Conservation (phyloP, 176 grass and related monocot genomes). For the Aegilops speltoides region DNA sequence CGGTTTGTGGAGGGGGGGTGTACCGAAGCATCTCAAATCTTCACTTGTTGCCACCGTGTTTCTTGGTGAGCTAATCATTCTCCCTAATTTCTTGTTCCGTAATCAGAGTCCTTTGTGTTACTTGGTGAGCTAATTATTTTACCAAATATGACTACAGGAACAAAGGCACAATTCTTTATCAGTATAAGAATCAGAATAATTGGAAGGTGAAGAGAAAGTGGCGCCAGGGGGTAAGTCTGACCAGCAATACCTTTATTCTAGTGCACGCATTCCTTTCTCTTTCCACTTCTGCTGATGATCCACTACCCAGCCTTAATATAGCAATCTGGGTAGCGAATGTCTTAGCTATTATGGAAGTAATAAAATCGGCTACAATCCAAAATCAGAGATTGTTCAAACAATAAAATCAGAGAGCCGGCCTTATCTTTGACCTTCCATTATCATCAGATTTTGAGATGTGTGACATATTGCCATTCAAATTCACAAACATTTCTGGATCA, state of each 20-base stretch:
- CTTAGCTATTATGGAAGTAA: not conserved
- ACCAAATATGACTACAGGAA: not conserved
- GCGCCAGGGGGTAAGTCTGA: not conserved
- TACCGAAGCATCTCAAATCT: too few relatives aligned
- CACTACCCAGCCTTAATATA: not conserved
- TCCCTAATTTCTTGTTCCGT: not conserved
- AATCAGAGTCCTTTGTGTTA: not conserved
- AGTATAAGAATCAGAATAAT: not conserved
- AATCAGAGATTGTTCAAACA: too few relatives aligned
- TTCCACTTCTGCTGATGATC: not conserved
- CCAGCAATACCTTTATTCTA: not conserved
- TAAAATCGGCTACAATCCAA: not conserved
- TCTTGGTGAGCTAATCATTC: not conserved
- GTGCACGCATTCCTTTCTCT: not conserved
- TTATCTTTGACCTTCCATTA: not conserved
- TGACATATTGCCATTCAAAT: not conserved
- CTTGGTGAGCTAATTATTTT: not conserved
- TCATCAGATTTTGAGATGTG: not conserved
- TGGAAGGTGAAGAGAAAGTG: conserved; percentile 13
- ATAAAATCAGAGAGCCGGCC: not conserved
- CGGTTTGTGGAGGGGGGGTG: too few relatives aligned
- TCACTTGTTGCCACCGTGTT: not conserved
- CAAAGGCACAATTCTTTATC: not conserved
- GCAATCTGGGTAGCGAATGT: not conserved
- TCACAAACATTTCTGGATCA: not conserved